Evolutionary conservation across 2,329 filamentous ascomycete species (phyloP).

Genomic region (Penicillium brevicompactum): DNA sequence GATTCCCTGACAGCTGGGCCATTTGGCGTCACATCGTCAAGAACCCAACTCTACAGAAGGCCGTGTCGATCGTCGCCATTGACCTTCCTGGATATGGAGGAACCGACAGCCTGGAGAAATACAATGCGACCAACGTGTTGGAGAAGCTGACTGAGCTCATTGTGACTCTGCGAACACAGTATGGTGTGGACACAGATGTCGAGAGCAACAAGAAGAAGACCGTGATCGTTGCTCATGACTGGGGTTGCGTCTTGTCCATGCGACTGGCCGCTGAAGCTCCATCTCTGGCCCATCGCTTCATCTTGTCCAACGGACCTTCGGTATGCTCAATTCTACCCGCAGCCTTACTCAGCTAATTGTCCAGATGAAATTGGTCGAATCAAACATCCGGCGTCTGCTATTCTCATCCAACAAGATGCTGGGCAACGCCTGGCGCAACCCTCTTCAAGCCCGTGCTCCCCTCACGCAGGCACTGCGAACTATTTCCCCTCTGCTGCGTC

Average conservation of each 20-base stretch:
- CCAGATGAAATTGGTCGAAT: constrained; percentile 45
- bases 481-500: constrained; percentile 51
- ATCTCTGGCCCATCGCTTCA: constrained; percentile 57
- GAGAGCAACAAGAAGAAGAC: constrained; percentile 44
- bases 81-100: constrained; percentile 63
- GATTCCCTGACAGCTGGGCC: constrained; percentile 61
- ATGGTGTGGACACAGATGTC: constrained; percentile 39
- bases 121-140: constrained; percentile 54
- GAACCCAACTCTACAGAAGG: constrained; percentile 39
- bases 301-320: constrained; percentile 56
- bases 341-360: not conserved
- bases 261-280: constrained; percentile 62
- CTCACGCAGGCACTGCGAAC: constrained; percentile 48
- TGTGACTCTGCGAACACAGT: constrained; percentile 51
- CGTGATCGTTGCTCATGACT: constrained; percentile 57
- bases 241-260: constrained; percentile 56
- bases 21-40: constrained; percentile 56
- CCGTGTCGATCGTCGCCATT: constrained; percentile 54
- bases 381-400: constrained; percentile 46
- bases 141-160: constrained; percentile 58
- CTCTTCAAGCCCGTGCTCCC: constrained; percentile 47
- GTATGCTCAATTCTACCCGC: constrained; percentile 40
- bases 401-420: constrained; percentile 54
- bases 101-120: constrained; percentile 54
- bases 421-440: constrained; percentile 49